phyloP scores from a whole-genome alignment of 768 basidiomycete species.

The Suillus placidus region DNA sequence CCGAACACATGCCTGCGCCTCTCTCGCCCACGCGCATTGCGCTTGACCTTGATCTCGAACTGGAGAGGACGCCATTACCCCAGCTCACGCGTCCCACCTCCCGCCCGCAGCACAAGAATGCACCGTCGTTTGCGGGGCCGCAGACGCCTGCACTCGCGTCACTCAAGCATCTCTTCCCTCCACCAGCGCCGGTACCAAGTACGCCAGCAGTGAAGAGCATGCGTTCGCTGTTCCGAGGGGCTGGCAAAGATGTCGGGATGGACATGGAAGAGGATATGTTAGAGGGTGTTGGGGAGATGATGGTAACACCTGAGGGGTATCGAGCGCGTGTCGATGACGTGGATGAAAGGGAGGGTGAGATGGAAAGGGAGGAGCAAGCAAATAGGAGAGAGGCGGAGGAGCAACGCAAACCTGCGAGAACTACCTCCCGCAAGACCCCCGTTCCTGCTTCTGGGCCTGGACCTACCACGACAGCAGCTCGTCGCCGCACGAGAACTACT shows the following conservation, averaged over 20 bases:
- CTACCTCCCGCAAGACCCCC: slow-evolving; percentile 1
- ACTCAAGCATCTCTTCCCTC: slow-evolving; percentile 35
- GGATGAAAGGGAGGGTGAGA: slow-evolving; percentile 6
- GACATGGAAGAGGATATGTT: slow-evolving; percentile 27
- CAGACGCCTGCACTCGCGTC: slow-evolving; percentile 34
- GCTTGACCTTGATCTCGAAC: slow-evolving; percentile 4
- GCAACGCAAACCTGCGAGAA: slow-evolving; percentile 2
- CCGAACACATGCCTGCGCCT: slow-evolving; percentile 15
- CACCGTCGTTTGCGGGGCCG: not conserved
- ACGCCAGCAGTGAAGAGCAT: slow-evolving; percentile 32
- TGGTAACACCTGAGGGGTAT: slow-evolving; percentile 32
- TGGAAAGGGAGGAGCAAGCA: slow-evolving; percentile 5
- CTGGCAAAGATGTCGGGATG: slow-evolving; percentile 23
- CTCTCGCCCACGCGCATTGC: slow-evolving; percentile 6
- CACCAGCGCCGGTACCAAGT: slow-evolving; percentile 18
- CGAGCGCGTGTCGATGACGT: slow-evolving; percentile 16
- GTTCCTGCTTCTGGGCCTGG: slow-evolving; percentile 1
- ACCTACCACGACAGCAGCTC: slow-evolving; percentile 15
- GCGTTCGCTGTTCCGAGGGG: slow-evolving; percentile 34
- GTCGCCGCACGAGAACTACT: slow-evolving; percentile 28
- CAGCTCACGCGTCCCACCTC: slow-evolving; percentile 4
- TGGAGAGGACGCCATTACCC: slow-evolving; percentile 11
- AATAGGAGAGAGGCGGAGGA: slow-evolving; percentile 13
- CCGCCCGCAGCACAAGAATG: not conserved
- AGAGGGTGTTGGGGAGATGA: slow-evolving; percentile 34